Conservation (phyloP, 2,329 filamentous ascomycete genomes). For the Lecanicillium sp. region DNA sequence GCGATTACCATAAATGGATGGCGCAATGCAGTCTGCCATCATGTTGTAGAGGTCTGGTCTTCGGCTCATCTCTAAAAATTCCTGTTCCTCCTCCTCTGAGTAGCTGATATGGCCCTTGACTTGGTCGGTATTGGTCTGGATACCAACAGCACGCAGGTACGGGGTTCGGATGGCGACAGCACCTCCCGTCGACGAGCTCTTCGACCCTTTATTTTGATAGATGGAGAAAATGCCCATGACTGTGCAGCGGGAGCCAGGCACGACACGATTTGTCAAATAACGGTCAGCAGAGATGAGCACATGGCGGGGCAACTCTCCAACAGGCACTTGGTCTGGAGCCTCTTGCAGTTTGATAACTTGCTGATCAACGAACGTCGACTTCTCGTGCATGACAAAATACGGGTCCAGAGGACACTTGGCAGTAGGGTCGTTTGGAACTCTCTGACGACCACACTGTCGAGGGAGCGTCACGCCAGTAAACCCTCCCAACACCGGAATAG, state of each 20-base stretch:
- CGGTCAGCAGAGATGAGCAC: conserved; percentile 95
- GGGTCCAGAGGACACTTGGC: conserved; percentile 86
- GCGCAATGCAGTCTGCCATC: conserved; percentile 87
- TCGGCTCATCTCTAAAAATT: conserved; percentile 85
- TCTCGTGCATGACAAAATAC: conserved; percentile 93
- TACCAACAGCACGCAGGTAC: conserved; percentile 86
- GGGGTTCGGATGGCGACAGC: conserved; percentile 94
- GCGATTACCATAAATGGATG: conserved; percentile 90
- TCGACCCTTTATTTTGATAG: conserved; percentile 85
- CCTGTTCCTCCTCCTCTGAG: conserved; percentile 92
- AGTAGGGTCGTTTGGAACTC: conserved; percentile 55
- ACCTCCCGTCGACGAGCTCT: conserved; percentile 62
- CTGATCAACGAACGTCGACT: conserved; percentile 90
- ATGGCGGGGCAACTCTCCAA: conserved; percentile 89
- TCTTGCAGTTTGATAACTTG: conserved; percentile 98
- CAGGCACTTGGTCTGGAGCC: conserved; percentile 92
- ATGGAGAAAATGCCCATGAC: conserved; percentile 98
- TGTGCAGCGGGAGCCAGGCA: conserved; percentile 89
- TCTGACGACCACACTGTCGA: conserved; percentile 60
- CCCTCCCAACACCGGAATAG: conserved; percentile 68
- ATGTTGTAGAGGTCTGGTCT: conserved; percentile 85
- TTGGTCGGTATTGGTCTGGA: conserved; percentile 83
- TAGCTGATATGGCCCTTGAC: conserved; percentile 80
- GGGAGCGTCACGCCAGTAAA: conserved; percentile 84
- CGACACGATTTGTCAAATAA: conserved; percentile 90